Base-by-base conservation (phyloP, 2,329 filamentous ascomycete genomes). In the Parafenestella ontariensis region DNA sequence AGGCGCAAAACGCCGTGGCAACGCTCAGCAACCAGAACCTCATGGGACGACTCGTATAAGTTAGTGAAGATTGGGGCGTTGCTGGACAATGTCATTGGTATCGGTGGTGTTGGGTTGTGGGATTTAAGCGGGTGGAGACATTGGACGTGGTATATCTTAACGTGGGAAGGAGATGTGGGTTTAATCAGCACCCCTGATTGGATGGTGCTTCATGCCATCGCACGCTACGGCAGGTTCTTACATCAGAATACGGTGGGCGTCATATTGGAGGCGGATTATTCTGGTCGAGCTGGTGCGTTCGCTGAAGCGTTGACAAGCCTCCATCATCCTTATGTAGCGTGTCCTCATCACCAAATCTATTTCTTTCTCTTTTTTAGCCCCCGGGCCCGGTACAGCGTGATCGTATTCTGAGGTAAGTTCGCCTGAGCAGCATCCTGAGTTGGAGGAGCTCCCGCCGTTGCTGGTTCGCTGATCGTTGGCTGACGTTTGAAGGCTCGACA, bases 21-120 rank as follows among this genome's bases (percentile, higher is more conserved):
- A 95, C 92, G 76, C 90, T 99, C 81, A 97, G 93, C 87, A 99
- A 99, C 83, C 94, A 97, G 81, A 97, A 96, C 77, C 84, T 99
- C 58, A 98, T 98, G 94, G 95, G 95, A 56, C 89, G 95, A 78
- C 89, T 99, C 70, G 92, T 99, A 77, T 99, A 99, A 78, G 95
- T 99, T 77, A 90, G 95, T 80, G 95, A 99, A 86, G 95, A 99
- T 78, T 94, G 95, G 77, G 95, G 91, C 94, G 28, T 10, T 31
- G 28, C 15, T 31, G 28, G n/a, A n/a, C n/a, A 13, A 31, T 8
- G 3, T 11, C 28, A 11, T 31, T 11, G 28, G 11, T 31, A 31
- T 8, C 28, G 15, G 28, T 11, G 10, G 28, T 31, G 28, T 31
- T 11, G 28, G 28, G 15, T 31, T 13, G 4, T n/a, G n/a, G n/a